Evolutionary conservation across 2,329 filamentous ascomycete species (phyloP).

Genomic region (Aureobasidium lini): DNA sequence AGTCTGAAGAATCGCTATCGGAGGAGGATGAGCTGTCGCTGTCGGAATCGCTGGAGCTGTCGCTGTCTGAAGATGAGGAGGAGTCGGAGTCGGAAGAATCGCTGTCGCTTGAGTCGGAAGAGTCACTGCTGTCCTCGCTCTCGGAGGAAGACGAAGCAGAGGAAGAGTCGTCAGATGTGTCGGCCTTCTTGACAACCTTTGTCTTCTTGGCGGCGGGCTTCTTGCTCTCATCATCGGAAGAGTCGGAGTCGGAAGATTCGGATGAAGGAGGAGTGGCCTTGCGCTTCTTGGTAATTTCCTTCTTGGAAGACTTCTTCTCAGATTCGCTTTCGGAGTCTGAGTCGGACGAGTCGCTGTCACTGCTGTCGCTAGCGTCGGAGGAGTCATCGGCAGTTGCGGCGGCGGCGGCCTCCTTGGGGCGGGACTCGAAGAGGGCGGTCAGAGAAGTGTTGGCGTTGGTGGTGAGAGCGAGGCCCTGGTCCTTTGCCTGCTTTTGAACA

Average conservation of each 20-base stretch:
- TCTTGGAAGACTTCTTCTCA: slow-evolving; percentile 15
- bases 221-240: slow-evolving; percentile 20
- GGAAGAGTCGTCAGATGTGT: slow-evolving; percentile 18
- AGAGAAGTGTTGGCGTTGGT: slow-evolving; percentile 18
- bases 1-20: slow-evolving; percentile 18
- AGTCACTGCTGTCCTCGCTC: slow-evolving; percentile 13
- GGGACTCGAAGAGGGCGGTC: slow-evolving; percentile 22
- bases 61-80: neutral
- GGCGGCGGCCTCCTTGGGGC: slow-evolving; percentile 18
- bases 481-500: slow-evolving; percentile 26
- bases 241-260: neutral
- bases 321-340: slow-evolving; percentile 15
- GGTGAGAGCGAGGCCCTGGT: slow-evolving; percentile 22
- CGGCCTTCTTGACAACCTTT: slow-evolving; percentile 18
- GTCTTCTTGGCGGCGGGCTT: slow-evolving; percentile 26
- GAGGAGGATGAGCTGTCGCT: slow-evolving; percentile 21
- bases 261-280: slow-evolving; percentile 15
- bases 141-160: slow-evolving; percentile 12
- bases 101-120: slow-evolving; percentile 12
- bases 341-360: slow-evolving; percentile 4
- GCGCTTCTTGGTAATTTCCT: slow-evolving; percentile 10
- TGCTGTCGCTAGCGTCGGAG: slow-evolving; percentile 16
- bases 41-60: slow-evolving; percentile 17
- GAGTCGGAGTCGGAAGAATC: slow-evolving; percentile 17
- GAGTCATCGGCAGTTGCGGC: slow-evolving; percentile 16